Evolutionary conservation across 2,329 filamentous ascomycete genomes (phyloP), one percentile per base, ranked within the genome.

Genomic region (Pyricularia grisea): DNA sequence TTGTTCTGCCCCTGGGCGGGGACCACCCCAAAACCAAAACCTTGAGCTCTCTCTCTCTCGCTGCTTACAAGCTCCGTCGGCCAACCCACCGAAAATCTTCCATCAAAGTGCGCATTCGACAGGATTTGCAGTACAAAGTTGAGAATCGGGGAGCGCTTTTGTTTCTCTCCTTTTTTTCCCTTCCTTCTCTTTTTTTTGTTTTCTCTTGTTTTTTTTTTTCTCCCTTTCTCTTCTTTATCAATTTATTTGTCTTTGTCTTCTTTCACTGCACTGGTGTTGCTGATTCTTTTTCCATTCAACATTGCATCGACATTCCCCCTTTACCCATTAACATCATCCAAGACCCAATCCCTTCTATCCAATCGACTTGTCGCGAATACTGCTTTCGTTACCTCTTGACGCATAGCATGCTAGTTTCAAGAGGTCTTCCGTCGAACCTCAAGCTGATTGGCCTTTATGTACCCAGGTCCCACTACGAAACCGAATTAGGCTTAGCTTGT

Each of bases 371-470:
- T 55, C 5, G 17, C 20, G 42, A 55, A 28, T 28, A 27, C 60
- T 28, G 25, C 58, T 28, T 28, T 63, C 27, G 25, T 20, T 20
- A 7, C 33, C 60, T 63, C 10, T 28, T 28, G 25, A 28, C 23
- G 28, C 60, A 20, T 17, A 20, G 25, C 23, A 20, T 28, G 25
- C 60, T 30, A 63, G 9, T 27, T 28, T 63, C 25, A 27, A 28
- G 25, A 20, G 58, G 25, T 28, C 28, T 14, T 28, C 11, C 60
- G 12, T 28, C 28, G 27, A 63, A 27, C 28, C 28, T 28, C 33
- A 36, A 67, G 65, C 65, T 67, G 65, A 67, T 67, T 67, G 65
- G 65, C 65, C 30, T 67, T 50, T 55, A 2, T 31, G 60, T 63
- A 25, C 30, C 11, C 60, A 63, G 60, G 25, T 28, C 14, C 60